These are phyloP conservation scores for Phanerochaete carnosa DNA, from an alignment of 768 basidiomycete species.

Conservation along the genomic window DNA sequence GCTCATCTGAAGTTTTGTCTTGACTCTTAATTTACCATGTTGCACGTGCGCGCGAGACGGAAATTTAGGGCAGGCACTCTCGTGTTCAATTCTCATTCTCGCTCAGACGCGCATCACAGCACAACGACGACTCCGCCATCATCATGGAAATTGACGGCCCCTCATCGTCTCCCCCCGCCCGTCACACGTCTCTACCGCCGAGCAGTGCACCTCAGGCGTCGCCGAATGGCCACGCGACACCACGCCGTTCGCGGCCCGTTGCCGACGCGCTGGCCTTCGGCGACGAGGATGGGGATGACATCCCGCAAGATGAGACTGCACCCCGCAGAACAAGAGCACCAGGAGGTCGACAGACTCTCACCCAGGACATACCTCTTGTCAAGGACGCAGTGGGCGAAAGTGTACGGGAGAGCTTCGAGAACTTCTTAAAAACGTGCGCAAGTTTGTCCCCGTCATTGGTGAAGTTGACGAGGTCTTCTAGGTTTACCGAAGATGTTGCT, in stretches of 20 bases:
- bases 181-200: conserved; percentile 49
- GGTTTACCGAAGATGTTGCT: conserved; percentile 80
- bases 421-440: conserved; percentile 84
- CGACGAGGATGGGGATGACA: conserved; percentile 44
- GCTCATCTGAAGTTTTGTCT: no score
- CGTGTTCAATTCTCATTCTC: conserved; percentile 33
- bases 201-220: conserved; percentile 42
- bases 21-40: no score
- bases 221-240: conserved; percentile 24
- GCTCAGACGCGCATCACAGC: conserved; percentile 12
- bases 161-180: conserved; percentile 53
- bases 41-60: conserved; percentile 12
- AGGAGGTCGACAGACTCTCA: conserved; percentile 29
- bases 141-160: conserved; percentile 53
- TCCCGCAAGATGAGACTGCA: conserved; percentile 32
- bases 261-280: conserved; percentile 31
- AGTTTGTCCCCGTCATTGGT: not conserved
- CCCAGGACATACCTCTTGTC: conserved; percentile 78
- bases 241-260: conserved; percentile 21
- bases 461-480: conserved; percentile 27
- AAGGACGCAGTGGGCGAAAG: conserved; percentile 95
- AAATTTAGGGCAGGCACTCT: conserved; percentile 42
- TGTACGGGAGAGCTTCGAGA: conserved; percentile 87
- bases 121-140: conserved; percentile 12
- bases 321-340: conserved; percentile 36